Conservation (phyloP, 1,284 basidiomycete genomes). For the Tranzscheliella williamsii region DNA sequence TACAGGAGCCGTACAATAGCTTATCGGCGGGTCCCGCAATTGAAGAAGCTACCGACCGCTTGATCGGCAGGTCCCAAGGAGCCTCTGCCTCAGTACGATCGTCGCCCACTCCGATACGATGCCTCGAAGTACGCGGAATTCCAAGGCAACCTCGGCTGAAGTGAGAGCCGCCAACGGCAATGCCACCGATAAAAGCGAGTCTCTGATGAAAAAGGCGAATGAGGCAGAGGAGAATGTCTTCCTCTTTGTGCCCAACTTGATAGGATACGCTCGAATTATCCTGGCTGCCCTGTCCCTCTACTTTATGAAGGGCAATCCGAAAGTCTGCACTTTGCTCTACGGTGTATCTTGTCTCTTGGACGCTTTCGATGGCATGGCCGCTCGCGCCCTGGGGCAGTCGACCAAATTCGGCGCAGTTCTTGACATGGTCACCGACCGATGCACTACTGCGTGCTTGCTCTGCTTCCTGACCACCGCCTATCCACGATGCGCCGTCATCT, state of each 20-base stretch:
- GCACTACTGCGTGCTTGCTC: slow-evolving; percentile 87
- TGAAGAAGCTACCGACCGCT: no score
- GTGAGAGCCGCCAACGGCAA: slow-evolving; percentile 19
- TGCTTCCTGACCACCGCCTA: slow-evolving; percentile 92
- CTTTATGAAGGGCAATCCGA: slow-evolving; percentile 82
- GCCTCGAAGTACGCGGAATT: slow-evolving; percentile 31
- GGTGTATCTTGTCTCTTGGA: slow-evolving; percentile 91
- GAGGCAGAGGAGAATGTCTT: slow-evolving; percentile 56
- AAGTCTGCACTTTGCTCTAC: slow-evolving; percentile 87
- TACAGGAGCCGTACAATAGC: no score
- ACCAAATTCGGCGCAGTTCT: slow-evolving; percentile 96
- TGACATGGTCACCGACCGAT: slow-evolving; percentile 99
- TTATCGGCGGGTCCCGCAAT: no score
- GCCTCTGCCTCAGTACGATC: no score
- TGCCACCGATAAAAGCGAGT: slow-evolving; percentile 12
- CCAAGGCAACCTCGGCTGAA: slow-evolving; percentile 21
- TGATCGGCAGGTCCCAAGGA: no score
- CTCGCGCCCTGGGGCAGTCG: slow-evolving; percentile 81
- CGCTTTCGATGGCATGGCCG: slow-evolving; percentile 91
- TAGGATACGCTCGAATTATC: slow-evolving; percentile 86
- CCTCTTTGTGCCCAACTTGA: slow-evolving; percentile 92
- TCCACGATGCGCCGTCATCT: slow-evolving; percentile 77
- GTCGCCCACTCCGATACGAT: slow-evolving; percentile 4
- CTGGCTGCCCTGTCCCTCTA: slow-evolving; percentile 86
- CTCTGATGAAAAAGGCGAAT: slow-evolving; percentile 31